These are phyloP conservation scores for Endocalyx cinctus DNA, from an alignment of 2,329 filamentous ascomycete species.

Conservation along the genomic window DNA sequence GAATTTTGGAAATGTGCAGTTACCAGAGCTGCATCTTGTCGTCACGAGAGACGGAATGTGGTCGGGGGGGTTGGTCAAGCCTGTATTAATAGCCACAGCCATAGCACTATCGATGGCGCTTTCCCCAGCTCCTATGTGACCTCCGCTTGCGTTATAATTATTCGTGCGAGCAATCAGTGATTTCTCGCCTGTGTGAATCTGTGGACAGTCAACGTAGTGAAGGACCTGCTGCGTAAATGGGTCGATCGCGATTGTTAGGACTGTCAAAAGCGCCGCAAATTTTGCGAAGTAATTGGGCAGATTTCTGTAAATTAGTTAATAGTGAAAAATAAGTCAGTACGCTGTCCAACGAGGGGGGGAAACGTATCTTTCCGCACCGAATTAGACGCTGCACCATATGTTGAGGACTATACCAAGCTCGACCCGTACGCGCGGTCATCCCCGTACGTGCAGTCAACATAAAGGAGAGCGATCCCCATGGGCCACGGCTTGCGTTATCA, in stretches of 20 bases:
- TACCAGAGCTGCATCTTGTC: too few relatives aligned
- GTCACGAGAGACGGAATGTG: too few relatives aligned
- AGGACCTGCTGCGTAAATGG: constrained; percentile 9
- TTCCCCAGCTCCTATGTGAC: constrained; percentile 1
- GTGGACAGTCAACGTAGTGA: constrained; percentile 3
- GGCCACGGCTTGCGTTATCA: constrained; percentile 5
- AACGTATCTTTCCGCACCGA: too few relatives aligned
- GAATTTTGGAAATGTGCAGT: constrained; percentile 4
- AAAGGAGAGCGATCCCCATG: constrained; percentile 4
- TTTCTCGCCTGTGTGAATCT: neutral
- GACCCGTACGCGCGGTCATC: neutral
- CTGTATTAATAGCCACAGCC: too few relatives aligned
- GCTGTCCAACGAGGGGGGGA: too few relatives aligned
- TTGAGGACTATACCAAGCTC: neutral
- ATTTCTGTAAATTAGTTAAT: constrained; percentile 2
- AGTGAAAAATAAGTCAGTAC: too few relatives aligned
- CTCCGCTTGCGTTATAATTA: constrained; percentile 4
- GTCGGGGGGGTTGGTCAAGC: too few relatives aligned
- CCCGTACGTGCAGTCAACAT: neutral
- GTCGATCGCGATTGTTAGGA: constrained; percentile 5
- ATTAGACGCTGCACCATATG: too few relatives aligned
- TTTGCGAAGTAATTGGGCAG: constrained; percentile 2
- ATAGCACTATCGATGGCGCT: too few relatives aligned
- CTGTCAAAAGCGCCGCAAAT: constrained; percentile 5
- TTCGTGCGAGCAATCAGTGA: constrained; percentile 4